Evolutionary conservation across 2,329 filamentous ascomycete genomes (phyloP), one percentile per base, ranked within the genome.

Genomic region (Aureobasidium sp.): DNA sequence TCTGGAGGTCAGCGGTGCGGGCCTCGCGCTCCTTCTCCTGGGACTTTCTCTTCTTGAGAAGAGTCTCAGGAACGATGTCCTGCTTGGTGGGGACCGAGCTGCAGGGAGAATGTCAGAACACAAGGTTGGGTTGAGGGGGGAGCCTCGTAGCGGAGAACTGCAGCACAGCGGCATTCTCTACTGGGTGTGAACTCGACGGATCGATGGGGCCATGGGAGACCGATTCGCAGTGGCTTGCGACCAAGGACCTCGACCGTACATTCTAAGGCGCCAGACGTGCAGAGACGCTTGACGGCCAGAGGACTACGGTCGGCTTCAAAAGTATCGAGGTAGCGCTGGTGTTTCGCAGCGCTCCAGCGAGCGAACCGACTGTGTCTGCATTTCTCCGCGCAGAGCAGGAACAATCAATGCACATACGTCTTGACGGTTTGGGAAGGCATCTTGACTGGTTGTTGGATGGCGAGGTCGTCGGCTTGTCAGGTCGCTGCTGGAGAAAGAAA

Each of bases 1-100:
- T 89, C 80, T 91, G 85, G 69, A 86, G 78, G 74, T 90, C 89
- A 69, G 89, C 84, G 70, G 84, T 79, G 77, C 87, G 88, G 81
- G 93, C 90, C 79, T 94, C 92, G 79, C 92, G 90, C 78, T 92
- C 91, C 87, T 97, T 96, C 87, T 99, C 94, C 83, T 97, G 93
- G 79, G 86, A 91, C 91, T 99, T 99, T 84, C 94, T 90, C 91
- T 99, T 99, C 90, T 99, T 99, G 80, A 99, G 87, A 75, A 99
- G 90, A 74, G 94, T 99, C 90, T 99, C 94, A 72, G 94, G 94
- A 77, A 97, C 91, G 78, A 99, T 87, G 79, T 97, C 89, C 79
- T 97, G 90, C 80, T 92, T 82, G 79, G 91, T 96, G 71, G 94
- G 91, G 76, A 96, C 90, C 45, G 61, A 63, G 81, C 86, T 87